phyloP scores from a whole-genome alignment of 2,329 filamentous ascomycete genomes.

The Emericellopsis atlantica region DNA sequence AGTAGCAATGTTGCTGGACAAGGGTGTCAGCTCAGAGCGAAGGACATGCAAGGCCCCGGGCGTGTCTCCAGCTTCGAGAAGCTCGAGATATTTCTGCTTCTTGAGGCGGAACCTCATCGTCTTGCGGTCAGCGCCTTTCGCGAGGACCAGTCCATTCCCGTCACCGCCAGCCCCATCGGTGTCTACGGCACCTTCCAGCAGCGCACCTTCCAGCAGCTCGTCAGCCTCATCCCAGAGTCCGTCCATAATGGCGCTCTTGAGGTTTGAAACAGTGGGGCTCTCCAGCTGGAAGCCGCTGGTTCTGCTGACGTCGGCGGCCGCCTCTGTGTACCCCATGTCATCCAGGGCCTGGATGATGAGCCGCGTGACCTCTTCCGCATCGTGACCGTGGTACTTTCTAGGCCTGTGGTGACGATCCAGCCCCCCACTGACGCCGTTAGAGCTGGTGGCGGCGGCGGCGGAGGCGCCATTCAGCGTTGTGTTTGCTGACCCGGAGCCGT shows the following conservation, averaged over 20 bases:
- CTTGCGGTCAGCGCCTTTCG: conserved; percentile 60
- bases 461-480: conserved; percentile 29
- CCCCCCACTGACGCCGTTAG: conserved; percentile 11
- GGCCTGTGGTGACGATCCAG: conserved; percentile 6
- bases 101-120: conserved; percentile 80
- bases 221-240: conserved; percentile 85
- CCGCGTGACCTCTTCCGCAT: conserved; percentile 84
- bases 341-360: conserved; percentile 83
- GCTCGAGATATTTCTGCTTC: conserved; percentile 89
- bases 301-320: conserved; percentile 60
- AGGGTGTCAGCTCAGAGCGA: conserved; percentile 73
- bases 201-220: conserved; percentile 54
- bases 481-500: conserved; percentile 24
- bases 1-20: conserved; percentile 65
- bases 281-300: conserved; percentile 86
- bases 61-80: conserved; percentile 67
- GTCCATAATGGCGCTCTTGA: conserved; percentile 65
- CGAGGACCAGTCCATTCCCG: conserved; percentile 56
- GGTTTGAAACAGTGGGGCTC: conserved; percentile 73
- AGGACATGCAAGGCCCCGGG: conserved; percentile 69
- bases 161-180: conserved; percentile 16
- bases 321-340: conserved; percentile 74
- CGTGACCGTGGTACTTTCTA: conserved; percentile 63
- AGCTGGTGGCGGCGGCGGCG: conserved; percentile 2
- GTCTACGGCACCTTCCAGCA: conserved; percentile 49